Evolutionary conservation across 1,284 basidiomycete species (phyloP).

Genomic region (Ceratobasidium sp.): DNA sequence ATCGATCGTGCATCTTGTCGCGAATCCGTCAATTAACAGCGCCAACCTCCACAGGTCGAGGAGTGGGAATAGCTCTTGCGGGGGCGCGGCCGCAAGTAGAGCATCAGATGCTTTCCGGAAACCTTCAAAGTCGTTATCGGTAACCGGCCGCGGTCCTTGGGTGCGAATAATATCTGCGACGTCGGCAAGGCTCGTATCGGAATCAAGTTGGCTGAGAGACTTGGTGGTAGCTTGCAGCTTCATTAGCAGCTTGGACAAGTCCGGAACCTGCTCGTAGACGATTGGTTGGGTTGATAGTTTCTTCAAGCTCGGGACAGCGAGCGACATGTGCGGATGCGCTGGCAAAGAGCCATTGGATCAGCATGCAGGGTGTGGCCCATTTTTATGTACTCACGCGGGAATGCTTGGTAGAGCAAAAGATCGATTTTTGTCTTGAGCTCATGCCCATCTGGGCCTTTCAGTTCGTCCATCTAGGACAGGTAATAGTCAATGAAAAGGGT

Average conservation of each 20-base stretch:
- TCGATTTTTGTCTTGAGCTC: slow-evolving; percentile 75
- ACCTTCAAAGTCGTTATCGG: background rate
- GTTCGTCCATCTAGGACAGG: slow-evolving; percentile 63
- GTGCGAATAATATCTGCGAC: background rate
- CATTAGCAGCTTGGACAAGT: slow-evolving; percentile 10
- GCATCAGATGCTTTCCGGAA: slow-evolving; percentile 54
- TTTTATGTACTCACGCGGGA: slow-evolving; percentile 65
- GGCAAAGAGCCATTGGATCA: slow-evolving; percentile 45
- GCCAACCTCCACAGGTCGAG: slow-evolving; percentile 85
- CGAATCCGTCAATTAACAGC: slow-evolving; percentile 66
- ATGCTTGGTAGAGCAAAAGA: slow-evolving; percentile 72
- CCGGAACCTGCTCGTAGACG: slow-evolving; percentile 68
- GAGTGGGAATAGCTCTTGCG: slow-evolving; percentile 75
- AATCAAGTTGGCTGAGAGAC: background rate
- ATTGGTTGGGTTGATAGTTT: slow-evolving; percentile 76
- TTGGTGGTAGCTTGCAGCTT: slow-evolving; percentile 16
- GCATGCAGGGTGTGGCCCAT: background rate
- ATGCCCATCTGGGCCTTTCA: slow-evolving; percentile 73
- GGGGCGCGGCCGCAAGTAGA: slow-evolving; percentile 60
- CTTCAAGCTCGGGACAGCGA: slow-evolving; percentile 68
- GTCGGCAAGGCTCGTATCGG: background rate
- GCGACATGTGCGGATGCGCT: slow-evolving; percentile 77
- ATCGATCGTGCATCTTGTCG: slow-evolving; percentile 58
- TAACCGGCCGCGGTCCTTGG: background rate
- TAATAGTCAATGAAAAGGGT: no score